These are phyloP conservation scores for Alternaria alternata DNA, from an alignment of 2,329 filamentous ascomycete genomes.

Conservation along the genomic window DNA sequence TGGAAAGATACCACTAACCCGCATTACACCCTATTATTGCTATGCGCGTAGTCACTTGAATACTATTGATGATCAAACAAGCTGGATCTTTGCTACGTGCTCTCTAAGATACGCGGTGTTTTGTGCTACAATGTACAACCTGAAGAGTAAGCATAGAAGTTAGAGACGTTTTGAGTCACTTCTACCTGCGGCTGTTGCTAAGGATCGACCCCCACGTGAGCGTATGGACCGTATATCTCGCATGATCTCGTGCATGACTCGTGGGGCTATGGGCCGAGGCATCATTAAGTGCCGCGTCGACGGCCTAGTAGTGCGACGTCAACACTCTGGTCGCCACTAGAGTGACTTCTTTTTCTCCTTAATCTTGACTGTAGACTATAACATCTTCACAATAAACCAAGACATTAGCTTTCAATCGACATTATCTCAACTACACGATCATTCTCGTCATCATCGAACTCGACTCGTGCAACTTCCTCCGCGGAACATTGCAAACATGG, in stretches of 20 bases:
- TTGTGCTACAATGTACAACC: not conserved
- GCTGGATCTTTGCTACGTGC: not conserved
- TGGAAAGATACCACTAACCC: slow-evolving; percentile 14
- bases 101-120: not conserved
- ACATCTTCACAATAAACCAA: not conserved
- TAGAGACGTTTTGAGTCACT: not conserved
- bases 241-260: slow-evolving; percentile 16
- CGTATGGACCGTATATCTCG: slow-evolving; percentile 13
- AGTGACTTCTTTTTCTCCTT: not conserved
- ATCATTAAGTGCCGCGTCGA: slow-evolving; percentile 6
- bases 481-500: slow-evolving; percentile 34
- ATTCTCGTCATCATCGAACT: not conserved
- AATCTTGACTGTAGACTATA: not conserved
- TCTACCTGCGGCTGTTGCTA: too few species aligned
- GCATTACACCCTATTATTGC: slow-evolving; percentile 3
- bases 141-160: not conserved
- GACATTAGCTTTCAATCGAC: not conserved
- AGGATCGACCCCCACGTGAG: not conserved
- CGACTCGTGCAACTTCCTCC: not conserved
- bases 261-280: slow-evolving; percentile 19
- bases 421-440: not conserved
- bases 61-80: not conserved
- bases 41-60: slow-evolving; percentile 3
- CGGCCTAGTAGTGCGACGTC: slow-evolving; percentile 21
- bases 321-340: slow-evolving; percentile 19